Base-by-base conservation (phyloP, 1,139 yeast species). In the Geotrichum bryndzae region DNA sequence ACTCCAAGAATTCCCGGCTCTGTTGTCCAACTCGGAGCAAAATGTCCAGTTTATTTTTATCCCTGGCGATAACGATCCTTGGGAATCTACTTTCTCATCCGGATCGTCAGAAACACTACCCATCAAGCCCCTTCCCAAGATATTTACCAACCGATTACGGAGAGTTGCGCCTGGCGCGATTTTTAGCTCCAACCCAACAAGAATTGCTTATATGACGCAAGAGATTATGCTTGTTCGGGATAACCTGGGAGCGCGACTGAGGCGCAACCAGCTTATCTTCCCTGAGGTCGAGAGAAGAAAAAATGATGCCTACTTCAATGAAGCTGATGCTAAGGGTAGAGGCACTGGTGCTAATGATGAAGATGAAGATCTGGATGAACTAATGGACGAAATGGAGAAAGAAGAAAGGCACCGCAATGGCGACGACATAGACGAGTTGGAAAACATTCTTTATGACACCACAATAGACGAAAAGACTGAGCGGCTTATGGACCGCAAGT, bases 1-100 rank as follows among this genome's bases (percentile, higher is more conserved):
- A 5, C 67, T 87, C 27, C 79, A 82, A 23, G 76, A 78, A 51
- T 84, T 76, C 67, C 85, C 86, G 2, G 69, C 72, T 6, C 68
- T 84, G 3, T 7, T 61, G 8, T 54, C 56, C 68, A 62, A 48
- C 15, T 57, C 69, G 0, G 63, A 67, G 10, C 64, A 76, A 13
- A 73, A 76, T 38, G 79, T 84, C 8, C 82, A 84, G 54, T 74
- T 90, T 57, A 76, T 89, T 1, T 82, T 94, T 64, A 78, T 92
- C 0, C 97, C 98, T 0, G 98, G 99, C 0, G 84, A 84, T 54
- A 88, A 90, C 68, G 99, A 94, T 73, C 97, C 97, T 0, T 94
- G 98, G 98, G 86, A 86, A 56, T 84, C 95, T 0, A 80, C 87
- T 55, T 82, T 82, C 58, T 82, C 89, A 0, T 79, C 87, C 53